Base-by-base conservation (phyloP, 1,284 basidiomycete genomes). In the Fistulinella cinereoalba region DNA sequence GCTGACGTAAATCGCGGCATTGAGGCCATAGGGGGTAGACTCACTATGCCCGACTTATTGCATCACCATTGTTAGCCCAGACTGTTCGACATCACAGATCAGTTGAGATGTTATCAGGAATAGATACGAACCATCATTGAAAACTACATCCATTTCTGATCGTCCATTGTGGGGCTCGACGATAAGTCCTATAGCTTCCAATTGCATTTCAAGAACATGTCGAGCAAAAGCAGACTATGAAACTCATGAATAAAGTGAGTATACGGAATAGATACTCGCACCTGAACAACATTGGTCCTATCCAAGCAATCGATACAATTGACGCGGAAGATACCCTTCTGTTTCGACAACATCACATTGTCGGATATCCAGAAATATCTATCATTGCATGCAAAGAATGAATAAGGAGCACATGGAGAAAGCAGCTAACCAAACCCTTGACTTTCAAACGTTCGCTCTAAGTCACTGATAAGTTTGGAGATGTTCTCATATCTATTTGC, bases 1-100 rank as follows among this genome's bases (percentile, higher is more conserved):
- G 41, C 24, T 19, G 41, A 23, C 52, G 24, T 51, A 6, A 53
- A 40, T 22, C 29, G 21, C 18, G 16, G n/a, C 33, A 5, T 22
- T 15, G 24, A 41, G 16, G 13, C 12, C 22, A 8, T 41, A 10
- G n/a, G 24, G 41, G 21, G 37, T 25, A 44, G n/a, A 75, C 85
- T 64, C 61, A 90, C 87, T 97, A 97, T 47, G 84, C 83, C 50
- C 84, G 76, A 61, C 87, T 91, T 50, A 94, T 90, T 3, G 88
- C 84, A 62, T 95, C 91, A 2, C 92, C 93, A 53, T 96, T 96
- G 62, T 96, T 95, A 3, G 96, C 96, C 96, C 95, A 98, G 19
- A 93, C 86, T 90, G 42, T 42, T 22, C 45, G 3, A 29, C 19
- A 16, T 37, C 19, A 23, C 31, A 22, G 47, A 52, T 55, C 27